Percentiles rank a stretch among this genome's conserved stretches.
Conservation (phyloP, 768 basidiomycete genomes). For the Cyclocybe cylindracea region DNA sequence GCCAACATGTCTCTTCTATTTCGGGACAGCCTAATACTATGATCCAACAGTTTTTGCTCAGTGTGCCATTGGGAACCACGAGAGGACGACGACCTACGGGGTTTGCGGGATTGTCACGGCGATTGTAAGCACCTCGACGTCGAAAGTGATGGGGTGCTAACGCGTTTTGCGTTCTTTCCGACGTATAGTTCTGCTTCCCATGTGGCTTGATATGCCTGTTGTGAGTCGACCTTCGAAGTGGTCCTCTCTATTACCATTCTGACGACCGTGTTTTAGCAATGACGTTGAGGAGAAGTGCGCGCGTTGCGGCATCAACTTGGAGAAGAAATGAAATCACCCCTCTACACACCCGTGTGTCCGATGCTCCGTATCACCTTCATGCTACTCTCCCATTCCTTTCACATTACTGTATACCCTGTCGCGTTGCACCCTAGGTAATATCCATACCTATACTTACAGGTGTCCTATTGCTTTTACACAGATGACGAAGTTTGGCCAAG, state of each 20-base stretch:
- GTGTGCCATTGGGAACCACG: constrained; percentile 22
- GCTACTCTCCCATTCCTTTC: no score
- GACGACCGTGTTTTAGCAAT: not conserved
- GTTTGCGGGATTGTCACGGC: constrained; percentile 24
- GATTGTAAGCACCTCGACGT: constrained; percentile 17
- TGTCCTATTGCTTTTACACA: no score
- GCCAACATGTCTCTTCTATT: not conserved
- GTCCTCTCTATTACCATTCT: not conserved
- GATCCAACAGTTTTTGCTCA: constrained; percentile 16
- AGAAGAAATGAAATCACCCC: not conserved
- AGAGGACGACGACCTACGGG: constrained; percentile 20
- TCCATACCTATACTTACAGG: no score
- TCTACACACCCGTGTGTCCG: no score
- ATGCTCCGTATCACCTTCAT: no score
- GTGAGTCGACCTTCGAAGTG: constrained; percentile 5
- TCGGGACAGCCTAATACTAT: not conserved
- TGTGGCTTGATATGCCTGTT: constrained; percentile 23
- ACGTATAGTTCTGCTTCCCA: constrained; percentile 21
- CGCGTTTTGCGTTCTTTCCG: not conserved
- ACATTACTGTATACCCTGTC: no score
- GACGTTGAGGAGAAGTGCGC: constrained; percentile 12
- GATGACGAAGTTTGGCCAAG: no score
- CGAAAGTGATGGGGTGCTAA: not conserved
- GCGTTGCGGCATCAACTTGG: constrained; percentile 10
- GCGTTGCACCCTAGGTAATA: no score